phyloP scores from a whole-genome alignment of 169 alveolate species.

The Cryptosporidium andersoni region DNA sequence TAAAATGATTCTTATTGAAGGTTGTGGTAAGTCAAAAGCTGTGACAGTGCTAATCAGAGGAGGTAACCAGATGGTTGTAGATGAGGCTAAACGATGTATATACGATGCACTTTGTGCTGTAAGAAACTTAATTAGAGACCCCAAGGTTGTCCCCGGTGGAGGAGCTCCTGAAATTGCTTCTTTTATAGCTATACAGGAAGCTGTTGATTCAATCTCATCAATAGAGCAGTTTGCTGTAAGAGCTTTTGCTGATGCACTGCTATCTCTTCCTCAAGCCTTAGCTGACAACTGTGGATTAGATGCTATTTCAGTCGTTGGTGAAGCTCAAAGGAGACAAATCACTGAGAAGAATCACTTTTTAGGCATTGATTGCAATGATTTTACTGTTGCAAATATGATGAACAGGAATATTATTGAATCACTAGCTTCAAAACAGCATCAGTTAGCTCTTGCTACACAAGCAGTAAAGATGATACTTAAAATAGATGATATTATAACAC shows the following conservation, averaged over 20 bases:
- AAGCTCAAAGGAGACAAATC: conserved; percentile 88
- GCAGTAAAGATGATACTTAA: conserved; percentile 98
- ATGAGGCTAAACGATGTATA: conserved; percentile 96
- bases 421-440: conserved; percentile 91
- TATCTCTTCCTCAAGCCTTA: conserved; percentile 93
- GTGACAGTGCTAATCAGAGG: conserved; percentile 96
- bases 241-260: conserved; percentile 97
- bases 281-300: conserved; percentile 97
- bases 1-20: conserved; percentile 94
- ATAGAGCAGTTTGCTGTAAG: conserved; percentile 97
- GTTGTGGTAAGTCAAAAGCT: conserved; percentile 90
- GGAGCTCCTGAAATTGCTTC: conserved; percentile 98
- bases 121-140: conserved; percentile 84
- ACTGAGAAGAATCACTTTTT: conserved; percentile 76
- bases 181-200: conserved; percentile 89
- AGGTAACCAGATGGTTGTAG: conserved; percentile 95
- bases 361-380: conserved; percentile 69
- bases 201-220: conserved; percentile 89
- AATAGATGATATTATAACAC: conserved; percentile 96
- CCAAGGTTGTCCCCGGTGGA: conserved; percentile 94
- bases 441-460: conserved; percentile 96
- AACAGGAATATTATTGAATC: conserved; percentile 93
- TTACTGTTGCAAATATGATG: conserved; percentile 88
- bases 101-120: conserved; percentile 99
- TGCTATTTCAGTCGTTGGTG: conserved; percentile 91